These are phyloP conservation scores for Piper betle DNA, from an alignment of 164 flowering plant species.

Conservation along the genomic window DNA sequence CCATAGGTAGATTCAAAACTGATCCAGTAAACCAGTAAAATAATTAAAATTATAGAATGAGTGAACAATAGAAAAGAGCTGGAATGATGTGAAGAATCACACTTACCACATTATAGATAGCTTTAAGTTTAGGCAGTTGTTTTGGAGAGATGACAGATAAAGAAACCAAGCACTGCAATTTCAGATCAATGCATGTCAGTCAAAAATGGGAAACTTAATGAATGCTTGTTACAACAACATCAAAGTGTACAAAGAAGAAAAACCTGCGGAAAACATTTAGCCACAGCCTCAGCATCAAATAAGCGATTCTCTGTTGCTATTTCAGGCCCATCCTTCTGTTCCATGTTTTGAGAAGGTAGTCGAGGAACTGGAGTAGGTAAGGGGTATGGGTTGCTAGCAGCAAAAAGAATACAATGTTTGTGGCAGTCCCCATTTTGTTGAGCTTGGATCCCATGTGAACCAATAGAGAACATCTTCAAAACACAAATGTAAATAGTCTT, in stretches of 20 bases:
- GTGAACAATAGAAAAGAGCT: background rate
- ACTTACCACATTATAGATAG: slow-evolving; percentile 69
- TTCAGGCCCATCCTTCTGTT: slow-evolving; percentile 45
- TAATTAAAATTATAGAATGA: background rate
- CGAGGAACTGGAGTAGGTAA: slow-evolving; percentile 74
- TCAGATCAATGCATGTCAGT: background rate
- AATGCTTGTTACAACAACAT: background rate
- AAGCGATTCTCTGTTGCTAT: slow-evolving; percentile 40
- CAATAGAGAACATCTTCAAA: slow-evolving; percentile 24
- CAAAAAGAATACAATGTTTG: slow-evolving; percentile 81
- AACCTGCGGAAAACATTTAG: slow-evolving; percentile 71
- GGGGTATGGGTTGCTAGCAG: slow-evolving; percentile 85
- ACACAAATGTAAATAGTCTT: background rate
- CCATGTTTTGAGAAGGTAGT: slow-evolving; percentile 39
- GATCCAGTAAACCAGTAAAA: background rate
- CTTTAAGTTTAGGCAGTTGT: slow-evolving; percentile 67
- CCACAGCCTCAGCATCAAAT: slow-evolving; percentile 79
- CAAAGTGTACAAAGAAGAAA: background rate
- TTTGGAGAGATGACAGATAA: slow-evolving; percentile 87
- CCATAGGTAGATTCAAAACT: too few species aligned
- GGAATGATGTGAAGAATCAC: background rate
- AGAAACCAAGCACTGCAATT: slow-evolving; percentile 62
- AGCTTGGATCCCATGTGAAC: slow-evolving; percentile 37
- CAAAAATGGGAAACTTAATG: background rate
- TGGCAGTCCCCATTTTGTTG: slow-evolving; percentile 47